phyloP scores from a whole-genome alignment of 805 yeast species.

The Ogataea pini region DNA sequence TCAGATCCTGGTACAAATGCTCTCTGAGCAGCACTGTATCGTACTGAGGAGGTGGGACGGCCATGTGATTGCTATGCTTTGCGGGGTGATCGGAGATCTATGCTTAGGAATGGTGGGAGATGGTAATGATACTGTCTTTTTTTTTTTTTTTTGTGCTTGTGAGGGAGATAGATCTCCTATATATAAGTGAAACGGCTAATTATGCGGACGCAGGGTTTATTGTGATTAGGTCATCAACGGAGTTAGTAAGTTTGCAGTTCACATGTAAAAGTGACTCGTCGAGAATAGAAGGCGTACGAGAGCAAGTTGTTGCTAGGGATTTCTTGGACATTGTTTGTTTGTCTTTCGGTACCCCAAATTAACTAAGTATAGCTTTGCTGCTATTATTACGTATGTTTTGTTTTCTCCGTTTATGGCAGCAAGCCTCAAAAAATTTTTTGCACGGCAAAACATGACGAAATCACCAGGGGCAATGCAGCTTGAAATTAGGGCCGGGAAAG shows the following conservation, averaged over 20 bases:
- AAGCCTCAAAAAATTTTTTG: constrained; percentile 2
- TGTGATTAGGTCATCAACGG: neutral
- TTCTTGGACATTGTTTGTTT: neutral
- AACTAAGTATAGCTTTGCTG: neutral
- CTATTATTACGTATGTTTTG: constrained; percentile 2
- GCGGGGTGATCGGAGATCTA: neutral
- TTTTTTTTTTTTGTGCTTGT: neutral
- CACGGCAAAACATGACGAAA: neutral
- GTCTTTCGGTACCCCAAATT: neutral
- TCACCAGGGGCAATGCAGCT: too few species aligned
- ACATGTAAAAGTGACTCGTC: neutral
- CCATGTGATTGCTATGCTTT: constrained; percentile 26
- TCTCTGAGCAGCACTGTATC: constrained; percentile 37
- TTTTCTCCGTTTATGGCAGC: constrained; percentile 4
- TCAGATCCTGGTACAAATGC: constrained; percentile 33
- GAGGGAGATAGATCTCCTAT: neutral
- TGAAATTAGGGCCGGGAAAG: too few species aligned
- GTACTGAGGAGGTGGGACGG: constrained; percentile 35
- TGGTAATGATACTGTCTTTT: too few species aligned
- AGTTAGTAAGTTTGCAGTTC: neutral
- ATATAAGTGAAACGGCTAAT: neutral
- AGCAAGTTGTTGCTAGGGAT: neutral
- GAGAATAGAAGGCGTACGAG: neutral
- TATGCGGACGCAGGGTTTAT: neutral
- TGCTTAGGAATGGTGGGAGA: too few species aligned